A percentile compares a stretch with the other conserved stretches of the same genome.
phyloP scores from a whole-genome alignment of 2,329 filamentous ascomycete species.

The Karstenula rhodostoma region DNA sequence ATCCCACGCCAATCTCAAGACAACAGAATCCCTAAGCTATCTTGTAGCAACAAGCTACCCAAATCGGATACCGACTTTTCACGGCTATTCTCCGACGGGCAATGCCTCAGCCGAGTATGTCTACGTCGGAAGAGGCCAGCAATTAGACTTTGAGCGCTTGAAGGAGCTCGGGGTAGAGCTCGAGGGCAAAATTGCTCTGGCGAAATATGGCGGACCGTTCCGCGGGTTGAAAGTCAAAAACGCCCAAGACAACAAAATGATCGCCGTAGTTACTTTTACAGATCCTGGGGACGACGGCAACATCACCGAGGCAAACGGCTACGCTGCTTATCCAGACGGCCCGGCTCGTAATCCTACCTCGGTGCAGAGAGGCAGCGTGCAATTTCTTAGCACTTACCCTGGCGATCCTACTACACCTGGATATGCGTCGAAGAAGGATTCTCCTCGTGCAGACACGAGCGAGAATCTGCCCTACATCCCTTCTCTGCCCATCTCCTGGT shows the following conservation, averaged over 20 bases:
- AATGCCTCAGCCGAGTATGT: constrained; percentile 58
- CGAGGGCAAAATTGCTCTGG: constrained; percentile 59
- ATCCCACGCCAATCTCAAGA: too few species aligned
- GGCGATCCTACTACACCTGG: constrained; percentile 57
- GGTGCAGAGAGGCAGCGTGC: constrained; percentile 57
- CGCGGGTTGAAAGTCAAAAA: constrained; percentile 60
- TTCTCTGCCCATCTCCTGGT: constrained; percentile 85
- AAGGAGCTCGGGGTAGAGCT: constrained; percentile 52
- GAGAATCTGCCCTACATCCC: constrained; percentile 77
- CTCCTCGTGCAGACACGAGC: constrained; percentile 72
- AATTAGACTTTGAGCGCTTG: constrained; percentile 57
- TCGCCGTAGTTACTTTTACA: constrained; percentile 56
- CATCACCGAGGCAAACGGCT: constrained; percentile 57
- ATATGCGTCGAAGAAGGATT: constrained; percentile 84
- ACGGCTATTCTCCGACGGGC: constrained; percentile 58
- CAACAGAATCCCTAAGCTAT: background rate
- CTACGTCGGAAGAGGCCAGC: constrained; percentile 54
- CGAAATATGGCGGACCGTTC: constrained; percentile 56
- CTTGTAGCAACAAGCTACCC: constrained; percentile 41
- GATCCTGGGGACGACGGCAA: constrained; percentile 58
- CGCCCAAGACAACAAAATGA: constrained; percentile 55
- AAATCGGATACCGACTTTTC: constrained; percentile 55
- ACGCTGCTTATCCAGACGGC: constrained; percentile 52
- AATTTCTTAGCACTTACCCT: constrained; percentile 68
- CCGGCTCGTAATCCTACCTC: constrained; percentile 56